Conservation (phyloP, 2,329 filamentous ascomycete species). For the Pseudogymnoascus sp. region DNA sequence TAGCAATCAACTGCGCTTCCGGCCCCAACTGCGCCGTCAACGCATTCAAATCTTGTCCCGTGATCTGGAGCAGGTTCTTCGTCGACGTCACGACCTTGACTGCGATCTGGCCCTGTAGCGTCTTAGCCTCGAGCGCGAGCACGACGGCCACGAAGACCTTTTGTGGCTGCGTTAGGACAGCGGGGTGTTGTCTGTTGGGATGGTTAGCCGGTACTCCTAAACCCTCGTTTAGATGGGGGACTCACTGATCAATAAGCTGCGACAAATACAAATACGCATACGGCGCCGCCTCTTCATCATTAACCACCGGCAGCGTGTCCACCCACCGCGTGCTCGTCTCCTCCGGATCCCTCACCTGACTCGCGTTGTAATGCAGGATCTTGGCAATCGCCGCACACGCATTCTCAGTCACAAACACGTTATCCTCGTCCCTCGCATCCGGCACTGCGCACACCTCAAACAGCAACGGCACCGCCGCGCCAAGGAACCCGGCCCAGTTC, state of each 20-base stretch:
- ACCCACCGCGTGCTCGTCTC: conserved; percentile 80
- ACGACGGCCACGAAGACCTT: conserved; percentile 81
- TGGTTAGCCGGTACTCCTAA: conserved; percentile 23
- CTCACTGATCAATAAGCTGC: conserved; percentile 90
- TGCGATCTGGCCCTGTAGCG: conserved; percentile 77
- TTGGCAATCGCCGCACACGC: conserved; percentile 95
- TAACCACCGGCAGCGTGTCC: conserved; percentile 81
- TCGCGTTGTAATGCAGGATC: conserved; percentile 83
- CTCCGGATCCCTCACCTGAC: conserved; percentile 68
- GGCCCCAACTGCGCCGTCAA: conserved; percentile 68
- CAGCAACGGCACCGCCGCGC: conserved; percentile 68
- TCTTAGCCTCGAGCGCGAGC: conserved; percentile 84
- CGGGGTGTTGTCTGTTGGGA: conserved; percentile 71
- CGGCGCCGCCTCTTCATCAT: conserved; percentile 94
- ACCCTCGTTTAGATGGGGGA: conserved; percentile 22
- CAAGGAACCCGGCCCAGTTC: conserved; percentile 81
- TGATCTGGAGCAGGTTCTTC: conserved; percentile 67
- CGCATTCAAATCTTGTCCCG: conserved; percentile 68
- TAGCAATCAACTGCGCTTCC: conserved; percentile 74
- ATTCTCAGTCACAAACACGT: conserved; percentile 96
- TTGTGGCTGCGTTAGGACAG: conserved; percentile 67
- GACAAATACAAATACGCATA: conserved; percentile 91
- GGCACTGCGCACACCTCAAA: conserved; percentile 79
- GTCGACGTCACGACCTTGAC: conserved; percentile 68
- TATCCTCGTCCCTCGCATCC: conserved; percentile 81